Evolutionary conservation across 345 rosid genomes (phyloP), one percentile per base, ranked within the genome.

Genomic region (Triadica sebifera): DNA sequence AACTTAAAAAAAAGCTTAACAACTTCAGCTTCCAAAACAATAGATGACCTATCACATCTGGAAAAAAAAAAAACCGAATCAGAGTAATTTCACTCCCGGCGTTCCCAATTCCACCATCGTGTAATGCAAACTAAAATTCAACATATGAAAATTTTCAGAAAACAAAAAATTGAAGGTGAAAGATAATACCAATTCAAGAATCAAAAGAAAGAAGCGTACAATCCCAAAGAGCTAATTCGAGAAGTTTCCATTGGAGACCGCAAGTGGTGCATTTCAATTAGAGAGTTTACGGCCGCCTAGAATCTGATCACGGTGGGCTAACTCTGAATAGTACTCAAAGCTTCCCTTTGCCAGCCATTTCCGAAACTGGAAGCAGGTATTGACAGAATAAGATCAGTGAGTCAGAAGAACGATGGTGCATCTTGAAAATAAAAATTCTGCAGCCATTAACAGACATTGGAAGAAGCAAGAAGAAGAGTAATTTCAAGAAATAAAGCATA

Each of bases 361-460:
- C 24, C 37, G 20, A 17, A 71, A 6, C 22, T 29, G 84, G 70
- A 79, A 74, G 55, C 75, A 80, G 53, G 81, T 69, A 1, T 88
- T 82, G 6, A 84, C 65, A 50, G 81, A 75, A 43, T 69, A 43
- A 43, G 90, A 83, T 91, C 89, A 84, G 63, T 7, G 70, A 75
- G 12, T 89, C 91, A 58, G 95, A 88, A 89, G 79, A 91, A 52
- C 90, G 86, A 77, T 87, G 93, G 78, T 89, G 97, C 97, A 90
- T 89, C 85, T 88, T 78, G 86, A 92, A 90, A 74, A 83, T 85
- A 85, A 94, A 90, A 87, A 94, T 84, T 75, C 81, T 83, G 73
- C 81, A 81, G 74, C 88, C 89, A 75, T 81, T 55, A 29, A 73
- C 78, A 79, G 62, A 78, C 1, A 29, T 29, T 29, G 34, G 34